Conservation (phyloP, 352 stramenopile species). For the Phytophthora multivora region DNA sequence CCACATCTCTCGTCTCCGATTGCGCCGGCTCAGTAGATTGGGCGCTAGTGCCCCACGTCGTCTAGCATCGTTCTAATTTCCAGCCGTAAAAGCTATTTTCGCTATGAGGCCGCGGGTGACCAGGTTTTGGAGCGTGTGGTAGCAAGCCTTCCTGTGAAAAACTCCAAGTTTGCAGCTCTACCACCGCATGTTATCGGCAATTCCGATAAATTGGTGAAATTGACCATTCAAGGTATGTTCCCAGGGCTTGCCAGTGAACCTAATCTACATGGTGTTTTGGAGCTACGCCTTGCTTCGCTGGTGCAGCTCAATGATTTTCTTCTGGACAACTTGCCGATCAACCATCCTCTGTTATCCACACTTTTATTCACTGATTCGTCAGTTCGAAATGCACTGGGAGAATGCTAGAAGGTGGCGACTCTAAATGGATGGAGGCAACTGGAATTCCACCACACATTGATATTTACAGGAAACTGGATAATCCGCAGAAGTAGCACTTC, state of each 20-base stretch:
- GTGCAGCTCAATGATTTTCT: neutral
- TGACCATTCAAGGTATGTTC: no score
- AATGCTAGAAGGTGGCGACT: neutral
- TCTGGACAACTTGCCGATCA: neutral
- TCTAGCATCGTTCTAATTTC: neutral
- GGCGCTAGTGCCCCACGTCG: neutral
- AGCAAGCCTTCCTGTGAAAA: no score
- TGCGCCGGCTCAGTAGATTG: neutral
- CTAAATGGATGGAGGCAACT: neutral
- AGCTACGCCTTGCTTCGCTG: slow-evolving; percentile 2
- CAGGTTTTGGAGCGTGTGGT: no score
- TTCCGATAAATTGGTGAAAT: no score
- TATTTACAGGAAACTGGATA: neutral
- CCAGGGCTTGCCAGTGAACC: no score
- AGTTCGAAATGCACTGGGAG: no score
- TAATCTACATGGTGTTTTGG: neutral
- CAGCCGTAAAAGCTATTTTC: neutral
- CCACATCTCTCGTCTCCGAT: no score
- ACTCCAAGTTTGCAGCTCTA: no score
- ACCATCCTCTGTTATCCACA: neutral
- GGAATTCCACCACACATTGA: slow-evolving; percentile 8
- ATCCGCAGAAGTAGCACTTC: neutral
- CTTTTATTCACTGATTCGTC: neutral
- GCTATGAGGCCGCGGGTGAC: no score
- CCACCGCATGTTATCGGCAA: no score